Base-by-base conservation (phyloP, 495 filamentous ascomycete species). In the Talaromyces adpressus region DNA sequence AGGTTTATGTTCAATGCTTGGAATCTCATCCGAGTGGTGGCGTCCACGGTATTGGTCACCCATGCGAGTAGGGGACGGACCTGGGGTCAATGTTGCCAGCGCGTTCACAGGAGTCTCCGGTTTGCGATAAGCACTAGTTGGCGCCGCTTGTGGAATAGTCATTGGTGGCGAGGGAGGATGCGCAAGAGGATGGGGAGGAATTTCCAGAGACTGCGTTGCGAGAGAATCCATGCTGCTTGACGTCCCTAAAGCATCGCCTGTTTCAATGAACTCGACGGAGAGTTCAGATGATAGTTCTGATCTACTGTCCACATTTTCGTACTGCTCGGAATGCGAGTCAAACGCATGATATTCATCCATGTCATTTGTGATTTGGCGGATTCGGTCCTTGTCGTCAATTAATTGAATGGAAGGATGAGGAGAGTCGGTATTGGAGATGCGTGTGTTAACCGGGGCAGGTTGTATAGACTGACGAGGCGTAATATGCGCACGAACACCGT, bases 221-320 rank as follows among this genome's bases (percentile, higher is more conserved):
- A 75, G 57, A 29, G 76, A 79, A 23, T 68, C 68, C 45, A 20
- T 52, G 29, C 56, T 59, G 56, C 32, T 64, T n/a, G 39, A 49
- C 59, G 74, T 72, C 9, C 73, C 75, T 5, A 74, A 70, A 30
- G 77, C 80, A 30, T 86, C 82, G 32, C 75, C 68, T 12, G 65
- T 57, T 41, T 82, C 82, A 27, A 86, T 78, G 22, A 84, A 71
- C 54, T 93, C 90, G 7, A 86, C 77, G 1, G 93, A 94, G 30
- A 93, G 65, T 62, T 96, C 90, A 11, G 91, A 92, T 14, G 91
- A 93, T 14, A 93, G 73, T 63, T 89, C 91, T 61, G 89, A 93
- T 29, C 87, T 77, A 63, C 86, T 79, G 66, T 91, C 87, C 64
- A 87, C 87, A 27, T 87, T 84, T 54, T 86, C 81, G 25, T 87